phyloP scores from a whole-genome alignment of 768 basidiomycete genomes.

The Boletus insuetus region DNA sequence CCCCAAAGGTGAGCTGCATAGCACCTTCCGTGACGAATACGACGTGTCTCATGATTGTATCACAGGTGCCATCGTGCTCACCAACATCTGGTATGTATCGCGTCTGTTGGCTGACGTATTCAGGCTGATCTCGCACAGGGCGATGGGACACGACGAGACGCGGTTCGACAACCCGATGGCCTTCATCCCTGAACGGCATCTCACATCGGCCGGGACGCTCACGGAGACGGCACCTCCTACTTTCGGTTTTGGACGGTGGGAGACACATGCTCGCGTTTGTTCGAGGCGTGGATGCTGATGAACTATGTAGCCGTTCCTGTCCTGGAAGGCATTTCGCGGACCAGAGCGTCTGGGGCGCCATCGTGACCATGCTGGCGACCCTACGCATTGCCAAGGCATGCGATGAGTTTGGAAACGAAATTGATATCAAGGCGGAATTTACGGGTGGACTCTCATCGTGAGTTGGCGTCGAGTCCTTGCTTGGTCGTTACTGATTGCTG shows the following conservation, averaged over 20 bases:
- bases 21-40: neutral
- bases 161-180: conserved; percentile 49
- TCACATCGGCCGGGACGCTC: conserved; percentile 27
- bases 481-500: neutral
- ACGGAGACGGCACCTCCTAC: neutral
- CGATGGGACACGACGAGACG: conserved; percentile 47
- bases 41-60: neutral
- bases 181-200: conserved; percentile 57
- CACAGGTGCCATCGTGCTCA: conserved; percentile 20
- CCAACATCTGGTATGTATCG: conserved; percentile 24
- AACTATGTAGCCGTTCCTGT: conserved; percentile 25
- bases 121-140: conserved; percentile 29
- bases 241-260: conserved; percentile 31
- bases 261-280: neutral
- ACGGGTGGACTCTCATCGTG: conserved; percentile 22
- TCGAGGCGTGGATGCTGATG: neutral
- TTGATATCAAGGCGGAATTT: conserved; percentile 25
- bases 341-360: conserved; percentile 30
- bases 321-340: conserved; percentile 36
- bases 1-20: conserved; percentile 21
- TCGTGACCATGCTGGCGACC: conserved; percentile 32
- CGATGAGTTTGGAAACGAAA: conserved; percentile 30
- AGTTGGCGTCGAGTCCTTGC: neutral
- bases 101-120: neutral
- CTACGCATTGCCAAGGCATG: conserved; percentile 25